A percentile compares a stretch with the other conserved stretches of the same genome.
These are phyloP conservation scores for Fusarium decemcellulare DNA, from an alignment of 2,329 filamentous ascomycete genomes.

Conservation along the genomic window DNA sequence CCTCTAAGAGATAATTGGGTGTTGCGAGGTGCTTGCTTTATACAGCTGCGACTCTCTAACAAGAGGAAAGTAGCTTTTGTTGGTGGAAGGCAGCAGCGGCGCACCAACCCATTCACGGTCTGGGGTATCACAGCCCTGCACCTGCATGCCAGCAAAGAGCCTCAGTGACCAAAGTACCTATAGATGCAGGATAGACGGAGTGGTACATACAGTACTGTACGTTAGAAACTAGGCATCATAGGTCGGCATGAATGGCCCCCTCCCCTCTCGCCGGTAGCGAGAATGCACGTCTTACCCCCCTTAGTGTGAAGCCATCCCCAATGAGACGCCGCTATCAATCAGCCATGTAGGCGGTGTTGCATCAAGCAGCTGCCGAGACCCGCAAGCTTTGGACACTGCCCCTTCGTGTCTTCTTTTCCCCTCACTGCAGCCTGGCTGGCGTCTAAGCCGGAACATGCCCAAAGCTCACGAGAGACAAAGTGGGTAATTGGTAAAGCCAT, in stretches of 20 bases:
- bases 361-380: not conserved
- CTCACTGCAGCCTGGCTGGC: constrained; percentile 4
- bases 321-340: not conserved
- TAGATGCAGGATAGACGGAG: no score
- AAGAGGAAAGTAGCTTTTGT: constrained; percentile 16
- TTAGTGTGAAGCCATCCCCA: constrained; percentile 19
- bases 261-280: not conserved
- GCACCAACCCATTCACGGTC: constrained; percentile 1
- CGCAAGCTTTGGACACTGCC: not conserved
- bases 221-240: not conserved
- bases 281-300: constrained; percentile 6
- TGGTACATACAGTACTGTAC: no score
- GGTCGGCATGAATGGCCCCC: not conserved
- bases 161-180: constrained; percentile 12
- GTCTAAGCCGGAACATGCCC: not conserved
- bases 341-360: constrained; percentile 10
- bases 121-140: not conserved
- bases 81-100: constrained; percentile 36
- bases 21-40: constrained; percentile 18
- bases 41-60: constrained; percentile 15
- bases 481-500: no score
- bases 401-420: not conserved
- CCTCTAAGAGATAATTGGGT: no score
- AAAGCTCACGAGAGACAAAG: no score
- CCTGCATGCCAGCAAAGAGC: constrained; percentile 12